These are phyloP conservation scores for Chalciporus sp. DNA, from an alignment of 1,284 basidiomycete species.

Conservation along the genomic window DNA sequence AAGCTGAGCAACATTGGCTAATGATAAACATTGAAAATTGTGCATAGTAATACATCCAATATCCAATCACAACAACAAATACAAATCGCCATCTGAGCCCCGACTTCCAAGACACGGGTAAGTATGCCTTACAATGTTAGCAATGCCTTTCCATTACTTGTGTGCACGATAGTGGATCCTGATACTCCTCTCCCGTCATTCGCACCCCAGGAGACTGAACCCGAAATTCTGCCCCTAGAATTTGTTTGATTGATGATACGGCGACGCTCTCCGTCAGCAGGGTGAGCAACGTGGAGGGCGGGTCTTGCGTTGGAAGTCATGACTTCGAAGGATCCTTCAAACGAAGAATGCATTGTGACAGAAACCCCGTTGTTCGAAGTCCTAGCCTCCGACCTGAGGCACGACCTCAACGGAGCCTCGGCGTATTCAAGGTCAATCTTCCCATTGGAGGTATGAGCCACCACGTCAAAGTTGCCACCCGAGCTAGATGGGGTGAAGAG, in stretches of 20 bases:
- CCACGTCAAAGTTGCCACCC: slow-evolving; percentile 35
- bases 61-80: no score
- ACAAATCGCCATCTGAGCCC: no score
- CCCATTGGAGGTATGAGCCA: slow-evolving; percentile 38
- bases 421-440: slow-evolving; percentile 38
- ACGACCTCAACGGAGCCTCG: slow-evolving; percentile 33
- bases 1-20: no score
- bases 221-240: neutral
- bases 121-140: neutral
- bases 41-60: no score
- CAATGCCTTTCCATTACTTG: slow-evolving; percentile 25
- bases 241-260: slow-evolving; percentile 21
- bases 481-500: slow-evolving; percentile 11
- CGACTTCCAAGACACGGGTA: no score
- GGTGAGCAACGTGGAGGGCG: slow-evolving; percentile 16
- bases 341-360: slow-evolving; percentile 43
- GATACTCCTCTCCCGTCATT: neutral
- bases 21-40: no score
- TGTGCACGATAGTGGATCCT: slow-evolving; percentile 17
- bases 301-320: slow-evolving; percentile 34
- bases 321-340: slow-evolving; percentile 44
- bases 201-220: slow-evolving; percentile 21
- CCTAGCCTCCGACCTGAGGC: slow-evolving; percentile 34
- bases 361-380: slow-evolving; percentile 41
- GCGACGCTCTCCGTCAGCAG: slow-evolving; percentile 37